Conservation (phyloP, 352 stramenopile species). For the Phytophthora hybrid region DNA sequence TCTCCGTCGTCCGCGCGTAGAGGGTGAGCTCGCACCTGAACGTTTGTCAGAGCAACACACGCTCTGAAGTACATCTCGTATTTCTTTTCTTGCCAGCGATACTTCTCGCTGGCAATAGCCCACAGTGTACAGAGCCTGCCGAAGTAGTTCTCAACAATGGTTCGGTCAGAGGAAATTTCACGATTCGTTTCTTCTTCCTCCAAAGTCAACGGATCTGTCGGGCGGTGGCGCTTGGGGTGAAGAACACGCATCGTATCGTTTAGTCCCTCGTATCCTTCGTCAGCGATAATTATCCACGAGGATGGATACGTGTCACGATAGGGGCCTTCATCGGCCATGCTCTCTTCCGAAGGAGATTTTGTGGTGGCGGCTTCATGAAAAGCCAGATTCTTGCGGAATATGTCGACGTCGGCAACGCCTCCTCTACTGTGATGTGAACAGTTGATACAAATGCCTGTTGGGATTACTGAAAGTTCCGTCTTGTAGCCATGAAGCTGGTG, state of each 20-base stretch:
- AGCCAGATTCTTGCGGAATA: not conserved
- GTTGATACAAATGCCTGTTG: constrained; percentile 3
- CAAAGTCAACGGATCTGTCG: not conserved
- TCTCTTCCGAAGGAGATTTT: not conserved
- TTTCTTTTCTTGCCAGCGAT: constrained; percentile 3
- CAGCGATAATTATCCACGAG: constrained; percentile 2
- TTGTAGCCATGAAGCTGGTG: constrained; percentile 16
- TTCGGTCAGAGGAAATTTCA: constrained; percentile 4
- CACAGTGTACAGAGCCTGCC: constrained; percentile 11
- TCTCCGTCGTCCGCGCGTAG: constrained; percentile 7
- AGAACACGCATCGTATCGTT: not conserved
- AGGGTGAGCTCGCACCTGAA: constrained; percentile 1
- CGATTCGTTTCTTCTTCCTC: not conserved
- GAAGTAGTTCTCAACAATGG: constrained; percentile 14
- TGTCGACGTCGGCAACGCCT: not conserved
- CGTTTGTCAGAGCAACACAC: constrained; percentile 15
- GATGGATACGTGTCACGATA: not conserved
- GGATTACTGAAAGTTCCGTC: constrained; percentile 5
- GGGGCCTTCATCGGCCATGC: not conserved
- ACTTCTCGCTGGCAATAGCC: constrained; percentile 5
- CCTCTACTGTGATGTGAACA: constrained; percentile 1
- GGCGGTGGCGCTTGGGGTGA: not conserved
- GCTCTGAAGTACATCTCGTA: constrained; percentile 20
- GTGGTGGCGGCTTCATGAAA: constrained; percentile 8
- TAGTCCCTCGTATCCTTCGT: constrained; percentile 6